A percentile compares a stretch with the other conserved stretches of the same genome.
These are phyloP conservation scores for Casuarina equisetifolia DNA, from an alignment of 306 rosid genomes.

Conservation along the genomic window DNA sequence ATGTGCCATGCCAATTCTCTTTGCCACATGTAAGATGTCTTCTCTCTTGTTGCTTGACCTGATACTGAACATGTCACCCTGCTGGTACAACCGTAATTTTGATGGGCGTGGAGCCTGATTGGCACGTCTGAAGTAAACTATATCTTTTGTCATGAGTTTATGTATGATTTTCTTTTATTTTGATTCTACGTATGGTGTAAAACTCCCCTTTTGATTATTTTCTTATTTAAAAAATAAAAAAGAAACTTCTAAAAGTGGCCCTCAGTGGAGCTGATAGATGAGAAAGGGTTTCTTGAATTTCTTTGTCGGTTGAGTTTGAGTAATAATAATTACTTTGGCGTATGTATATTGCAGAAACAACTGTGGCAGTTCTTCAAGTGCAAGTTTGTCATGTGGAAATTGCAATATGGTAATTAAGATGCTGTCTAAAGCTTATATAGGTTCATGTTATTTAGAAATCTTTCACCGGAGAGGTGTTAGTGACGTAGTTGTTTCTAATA, in stretches of 20 bases:
- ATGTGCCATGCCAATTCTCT: background rate
- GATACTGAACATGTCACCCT: constrained; percentile 75
- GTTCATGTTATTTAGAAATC: background rate
- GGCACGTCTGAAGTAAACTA: constrained; percentile 69
- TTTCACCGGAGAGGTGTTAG: background rate
- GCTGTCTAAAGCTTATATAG: background rate
- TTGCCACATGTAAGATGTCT: constrained; percentile 14
- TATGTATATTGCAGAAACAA: background rate
- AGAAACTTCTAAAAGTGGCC: background rate
- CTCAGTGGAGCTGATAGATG: background rate
- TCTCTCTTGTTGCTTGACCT: constrained; percentile 24
- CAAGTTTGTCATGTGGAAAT: background rate
- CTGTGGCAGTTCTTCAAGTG: background rate
- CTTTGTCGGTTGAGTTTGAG: background rate
- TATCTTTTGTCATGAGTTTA: constrained; percentile 18
- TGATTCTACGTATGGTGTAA: background rate
- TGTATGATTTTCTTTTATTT: constrained; percentile 5
- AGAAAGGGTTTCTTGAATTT: background rate
- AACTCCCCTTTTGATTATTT: constrained; percentile 1
- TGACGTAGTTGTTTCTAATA: background rate
- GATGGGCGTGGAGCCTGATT: constrained; percentile 51
- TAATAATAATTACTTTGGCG: background rate
- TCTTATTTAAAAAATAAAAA: background rate
- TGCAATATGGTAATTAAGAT: background rate
- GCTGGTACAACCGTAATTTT: constrained; percentile 80